These are phyloP conservation scores for Isabelozyma rhagii DNA, from an alignment of 805 yeast species.

Conservation along the genomic window DNA sequence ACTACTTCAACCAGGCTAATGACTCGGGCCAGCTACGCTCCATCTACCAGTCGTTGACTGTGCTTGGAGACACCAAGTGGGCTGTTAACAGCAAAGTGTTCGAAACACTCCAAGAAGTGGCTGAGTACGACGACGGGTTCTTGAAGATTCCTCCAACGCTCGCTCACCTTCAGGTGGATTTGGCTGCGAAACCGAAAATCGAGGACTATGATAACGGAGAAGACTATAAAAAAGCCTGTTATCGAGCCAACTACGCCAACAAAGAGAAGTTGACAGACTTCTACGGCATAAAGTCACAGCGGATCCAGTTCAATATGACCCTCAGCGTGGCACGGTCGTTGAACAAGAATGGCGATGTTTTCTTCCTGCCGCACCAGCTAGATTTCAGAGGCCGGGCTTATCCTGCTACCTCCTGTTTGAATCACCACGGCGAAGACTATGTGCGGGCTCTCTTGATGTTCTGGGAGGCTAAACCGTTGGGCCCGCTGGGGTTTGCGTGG, in stretches of 20 bases:
- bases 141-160: not conserved
- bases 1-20: slow-evolving; percentile 23
- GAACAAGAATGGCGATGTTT: slow-evolving; percentile 28
- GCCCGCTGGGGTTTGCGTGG: slow-evolving; percentile 35
- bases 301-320: slow-evolving; percentile 17
- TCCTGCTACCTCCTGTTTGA: slow-evolving; percentile 32
- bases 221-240: slow-evolving; percentile 1
- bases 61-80: slow-evolving; percentile 32
- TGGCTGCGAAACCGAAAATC: not conserved
- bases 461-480: slow-evolving; percentile 35
- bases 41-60: slow-evolving; percentile 24
- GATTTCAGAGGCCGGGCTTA: slow-evolving; percentile 43
- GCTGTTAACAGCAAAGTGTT: slow-evolving; percentile 25
- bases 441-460: slow-evolving; percentile 33
- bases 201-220: not conserved
- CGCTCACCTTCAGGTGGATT: not conserved
- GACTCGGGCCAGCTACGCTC: slow-evolving; percentile 30
- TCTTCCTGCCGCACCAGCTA: slow-evolving; percentile 35
- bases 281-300: slow-evolving; percentile 10
- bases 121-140: not conserved
- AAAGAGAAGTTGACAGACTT: slow-evolving; percentile 4
- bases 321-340: slow-evolving; percentile 21
- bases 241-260: slow-evolving; percentile 1
- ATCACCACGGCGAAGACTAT: slow-evolving; percentile 35
- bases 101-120: not conserved